phyloP scores from a whole-genome alignment of 2,329 filamentous ascomycete genomes.

The Drechslerella stenobrocha region DNA sequence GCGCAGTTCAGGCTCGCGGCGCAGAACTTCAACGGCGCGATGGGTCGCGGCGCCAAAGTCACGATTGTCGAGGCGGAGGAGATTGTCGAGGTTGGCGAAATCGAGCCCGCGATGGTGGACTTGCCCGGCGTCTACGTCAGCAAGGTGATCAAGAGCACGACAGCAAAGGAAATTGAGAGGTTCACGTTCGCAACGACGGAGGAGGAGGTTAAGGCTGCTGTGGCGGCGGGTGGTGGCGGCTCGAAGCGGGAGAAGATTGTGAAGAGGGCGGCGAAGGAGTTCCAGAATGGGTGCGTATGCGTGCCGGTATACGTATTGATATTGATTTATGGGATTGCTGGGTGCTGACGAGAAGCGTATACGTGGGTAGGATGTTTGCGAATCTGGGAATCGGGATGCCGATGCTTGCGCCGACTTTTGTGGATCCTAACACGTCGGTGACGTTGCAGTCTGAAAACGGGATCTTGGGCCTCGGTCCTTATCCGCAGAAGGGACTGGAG shows the following conservation, averaged over 20 bases:
- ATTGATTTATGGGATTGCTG: no score
- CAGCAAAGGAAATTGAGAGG: slow-evolving; percentile 72
- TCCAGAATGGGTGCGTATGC: slow-evolving; percentile 71
- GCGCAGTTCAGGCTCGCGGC: slow-evolving; percentile 79
- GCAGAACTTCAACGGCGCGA: slow-evolving; percentile 72
- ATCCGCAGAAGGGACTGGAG: slow-evolving; percentile 71
- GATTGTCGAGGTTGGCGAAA: slow-evolving; percentile 73
- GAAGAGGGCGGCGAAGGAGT: slow-evolving; percentile 73
- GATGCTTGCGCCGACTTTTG: slow-evolving; percentile 77
- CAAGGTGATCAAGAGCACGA: slow-evolving; percentile 74
- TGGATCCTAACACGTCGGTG: slow-evolving; percentile 70
- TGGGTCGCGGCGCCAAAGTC: slow-evolving; percentile 77
- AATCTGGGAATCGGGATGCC: slow-evolving; percentile 84
- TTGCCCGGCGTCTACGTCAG: slow-evolving; percentile 82
- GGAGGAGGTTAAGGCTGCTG: slow-evolving; percentile 55
- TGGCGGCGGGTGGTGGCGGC: slow-evolving; percentile 58
- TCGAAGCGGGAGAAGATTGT: slow-evolving; percentile 72
- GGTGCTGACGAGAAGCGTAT: no score
- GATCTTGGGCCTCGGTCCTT: slow-evolving; percentile 79
- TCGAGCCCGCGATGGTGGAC: slow-evolving; percentile 74
- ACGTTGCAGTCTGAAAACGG: slow-evolving; percentile 85
- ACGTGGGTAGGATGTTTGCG: slow-evolving; percentile 62
- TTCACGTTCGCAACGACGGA: slow-evolving; percentile 62
- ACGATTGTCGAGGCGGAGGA: slow-evolving; percentile 85
- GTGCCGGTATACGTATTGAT: no score